Evolutionary conservation across 2,329 filamentous ascomycete species (phyloP), one percentile per base, ranked within the genome.

Genomic region (Mollisiaceae sp.): DNA sequence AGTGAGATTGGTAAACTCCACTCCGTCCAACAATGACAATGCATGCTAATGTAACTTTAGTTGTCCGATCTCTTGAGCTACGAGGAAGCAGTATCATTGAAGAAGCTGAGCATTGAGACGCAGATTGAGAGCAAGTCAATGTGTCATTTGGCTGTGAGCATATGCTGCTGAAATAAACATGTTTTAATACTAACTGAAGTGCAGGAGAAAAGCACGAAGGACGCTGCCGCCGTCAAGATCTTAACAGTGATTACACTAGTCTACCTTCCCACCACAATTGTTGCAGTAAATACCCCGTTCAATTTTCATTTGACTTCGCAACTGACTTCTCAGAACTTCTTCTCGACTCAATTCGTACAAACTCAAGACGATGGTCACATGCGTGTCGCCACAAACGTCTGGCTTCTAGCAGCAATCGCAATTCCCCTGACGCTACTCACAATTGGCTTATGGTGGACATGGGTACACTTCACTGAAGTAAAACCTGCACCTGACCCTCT

Each of bases 171-270:
- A 35, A 59, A 11, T 27, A 18, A 14, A 39, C 5, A 8, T 8
- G 22, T 8, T 14, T 5, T 15, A 24, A 32, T n/a, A 8, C 59
- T 65, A 43, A 67, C 20, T 18, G 1, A 15, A 5, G 22, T 5
- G 4, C 35, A 73, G 71, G 64, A 69, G 50, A 60, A 61, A 67
- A 71, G 67, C 27, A 69, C 67, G 1, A 66, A 69, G 60, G 70
- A 73, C 60, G 69, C 71, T 11, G 70, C 71, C 11, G 70, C 69
- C 1, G 68, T 73, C n/a, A 73, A 73, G 27, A 72, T 72, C 24
- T 43, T 73, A 4, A 73, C 71, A 2, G 62, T 73, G 8, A 72
- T 73, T 12, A 72, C 70, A 2, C 55, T 73, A 4, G 63, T 73
- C 15, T 73, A 72, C 57, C 59, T 73, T 2, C 71, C 71, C 0